A percentile compares a stretch with the other conserved stretches of the same genome.
phyloP scores from a whole-genome alignment of 2,329 filamentous ascomycete genomes.

The Arthrobotrys megalospora region DNA sequence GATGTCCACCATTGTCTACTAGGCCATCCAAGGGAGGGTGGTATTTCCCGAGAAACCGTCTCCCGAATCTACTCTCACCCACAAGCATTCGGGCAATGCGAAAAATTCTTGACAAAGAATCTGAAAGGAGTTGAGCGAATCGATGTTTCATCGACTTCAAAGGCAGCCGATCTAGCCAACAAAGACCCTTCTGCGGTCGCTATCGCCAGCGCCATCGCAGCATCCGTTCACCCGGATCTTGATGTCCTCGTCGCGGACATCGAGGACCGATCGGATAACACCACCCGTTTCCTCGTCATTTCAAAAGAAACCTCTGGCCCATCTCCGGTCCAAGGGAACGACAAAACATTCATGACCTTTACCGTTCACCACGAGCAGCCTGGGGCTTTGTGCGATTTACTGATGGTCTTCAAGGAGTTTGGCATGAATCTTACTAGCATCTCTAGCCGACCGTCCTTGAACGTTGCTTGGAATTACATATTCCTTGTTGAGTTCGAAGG shows the following conservation, averaged over 20 bases:
- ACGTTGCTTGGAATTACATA: constrained; percentile 86
- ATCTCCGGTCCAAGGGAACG: constrained; percentile 37
- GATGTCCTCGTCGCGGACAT: constrained; percentile 78
- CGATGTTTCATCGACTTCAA: constrained; percentile 87
- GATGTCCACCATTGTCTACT: constrained; percentile 90
- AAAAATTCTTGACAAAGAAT: constrained; percentile 78
- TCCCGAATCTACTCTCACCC: constrained; percentile 90
- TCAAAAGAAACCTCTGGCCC: constrained; percentile 64
- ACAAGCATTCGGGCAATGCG: constrained; percentile 95
- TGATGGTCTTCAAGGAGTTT: constrained; percentile 82
- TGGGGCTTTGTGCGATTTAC: constrained; percentile 84
- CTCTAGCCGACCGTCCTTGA: constrained; percentile 83
- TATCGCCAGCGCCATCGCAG: constrained; percentile 82
- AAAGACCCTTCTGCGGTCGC: constrained; percentile 77
- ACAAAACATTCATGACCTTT: constrained; percentile 77
- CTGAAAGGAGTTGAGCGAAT: constrained; percentile 83
- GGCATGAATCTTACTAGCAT: constrained; percentile 90
- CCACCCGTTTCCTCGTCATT: constrained; percentile 83
- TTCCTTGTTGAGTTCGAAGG: constrained; percentile 94
- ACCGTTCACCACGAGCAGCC: constrained; percentile 82
- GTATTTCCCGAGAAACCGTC: constrained; percentile 72
- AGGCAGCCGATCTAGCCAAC: constrained; percentile 82
- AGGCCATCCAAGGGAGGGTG: constrained; percentile 70
- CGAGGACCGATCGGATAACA: constrained; percentile 82
- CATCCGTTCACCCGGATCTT: constrained; percentile 72